Evolutionary conservation across 257 asterid species (phyloP), one percentile per base, ranked within the genome.

Genomic region (Rubia yunnanensis): DNA sequence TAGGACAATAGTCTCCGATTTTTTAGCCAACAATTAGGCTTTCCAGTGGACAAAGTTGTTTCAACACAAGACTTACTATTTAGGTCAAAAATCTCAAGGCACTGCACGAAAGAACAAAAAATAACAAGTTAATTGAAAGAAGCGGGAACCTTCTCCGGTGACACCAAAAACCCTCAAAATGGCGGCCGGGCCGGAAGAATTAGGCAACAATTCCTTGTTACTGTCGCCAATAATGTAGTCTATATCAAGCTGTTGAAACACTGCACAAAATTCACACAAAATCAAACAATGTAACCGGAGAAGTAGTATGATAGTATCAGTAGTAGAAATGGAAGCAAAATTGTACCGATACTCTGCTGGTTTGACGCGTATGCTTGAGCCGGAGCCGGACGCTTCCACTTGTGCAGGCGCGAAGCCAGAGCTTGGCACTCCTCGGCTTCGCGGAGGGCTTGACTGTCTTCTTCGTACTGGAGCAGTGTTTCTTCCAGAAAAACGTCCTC

Each of bases 241-340:
- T 57, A 94, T 90, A 68, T 94, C 99, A 86, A 94, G 68, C 79
- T 94, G 97, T 73, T 94, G 99, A 80, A 94, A 94, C 20, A 79
- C 97, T 92, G 66, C 52, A 41, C 24, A 55, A 11, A 38, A 55
- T 30, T 23, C 24, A 7, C 26, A 55, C 30, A 70, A 36, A 10
- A 32, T 70, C 57, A 52, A 38, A 10, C 0, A 54, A 60, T 69
- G 66, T 48, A 69, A 53, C 24, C 32, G 20, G 24, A 59, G 68
- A 69, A 50, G 57, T 59, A 44, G 52, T 44, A 14, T 64, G 13
- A 26, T 35, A 50, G 57, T 58, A 34, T 62, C 60, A n/a, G 61
- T 63, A 32, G 52, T 44, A 15, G 52, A 0, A 44, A 59, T 60
- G 26, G 60, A 34, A 59, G 44, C 53, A 50, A 65, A 9, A 20